Conservation (phyloP, 2,329 filamentous ascomycete genomes). For the Stagonosporopsis vannaccii region DNA sequence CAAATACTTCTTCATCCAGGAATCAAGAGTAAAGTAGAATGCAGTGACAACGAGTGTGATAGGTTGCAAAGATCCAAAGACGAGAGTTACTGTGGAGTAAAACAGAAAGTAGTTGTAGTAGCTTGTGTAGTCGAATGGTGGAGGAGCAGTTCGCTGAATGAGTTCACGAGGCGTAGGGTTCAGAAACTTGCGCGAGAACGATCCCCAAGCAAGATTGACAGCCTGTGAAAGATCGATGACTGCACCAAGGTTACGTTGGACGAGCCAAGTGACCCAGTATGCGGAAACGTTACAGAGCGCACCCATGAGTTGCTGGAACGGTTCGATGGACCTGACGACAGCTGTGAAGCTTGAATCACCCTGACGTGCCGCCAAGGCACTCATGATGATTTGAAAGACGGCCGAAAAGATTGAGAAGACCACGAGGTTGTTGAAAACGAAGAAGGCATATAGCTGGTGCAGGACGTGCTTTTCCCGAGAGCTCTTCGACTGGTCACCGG, state of each 20-base stretch:
- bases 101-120: constrained; percentile 99
- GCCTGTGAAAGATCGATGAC: constrained; percentile 93
- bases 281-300: constrained; percentile 82
- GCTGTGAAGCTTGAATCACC: constrained; percentile 65
- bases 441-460: constrained; percentile 91
- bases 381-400: constrained; percentile 71
- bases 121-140: constrained; percentile 89
- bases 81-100: constrained; percentile 88
- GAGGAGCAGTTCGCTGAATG: constrained; percentile 92
- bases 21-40: constrained; percentile 87
- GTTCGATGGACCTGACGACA: constrained; percentile 69
- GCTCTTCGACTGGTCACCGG: constrained; percentile 91
- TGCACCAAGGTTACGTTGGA: constrained; percentile 91
- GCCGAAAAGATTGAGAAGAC: constrained; percentile 93
- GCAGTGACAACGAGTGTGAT: constrained; percentile 85
- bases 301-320: constrained; percentile 71
- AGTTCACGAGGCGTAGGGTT: constrained; percentile 88
- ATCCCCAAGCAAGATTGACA: constrained; percentile 83
- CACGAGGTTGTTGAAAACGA: constrained; percentile 95
- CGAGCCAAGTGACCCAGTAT: constrained; percentile 80
- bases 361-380: constrained; percentile 52
- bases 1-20: constrained; percentile 92
- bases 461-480: constrained; percentile 91
- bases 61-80: constrained; percentile 85
- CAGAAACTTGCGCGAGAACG: constrained; percentile 82